Percentiles rank a stretch among this genome's conserved stretches.
phyloP scores from a whole-genome alignment of 345 rosid genomes.

The Microcos paniculata region DNA sequence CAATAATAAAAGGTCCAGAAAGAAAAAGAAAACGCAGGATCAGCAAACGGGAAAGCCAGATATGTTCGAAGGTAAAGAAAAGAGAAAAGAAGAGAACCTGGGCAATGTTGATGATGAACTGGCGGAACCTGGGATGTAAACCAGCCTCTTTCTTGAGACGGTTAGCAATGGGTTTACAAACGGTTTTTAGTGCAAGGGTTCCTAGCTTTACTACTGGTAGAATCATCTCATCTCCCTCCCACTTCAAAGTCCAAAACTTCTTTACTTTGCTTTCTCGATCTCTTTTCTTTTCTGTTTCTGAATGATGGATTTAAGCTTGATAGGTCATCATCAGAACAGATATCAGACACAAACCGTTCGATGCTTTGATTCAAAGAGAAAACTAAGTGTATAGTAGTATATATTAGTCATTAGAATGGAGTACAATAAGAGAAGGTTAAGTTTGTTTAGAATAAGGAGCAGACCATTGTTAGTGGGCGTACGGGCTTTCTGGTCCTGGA shows the following conservation, averaged over 20 bases:
- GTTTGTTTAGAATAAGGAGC: too few relatives aligned
- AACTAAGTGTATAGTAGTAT: too few relatives aligned
- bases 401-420: too few relatives aligned
- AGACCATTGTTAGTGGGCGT: too few relatives aligned
- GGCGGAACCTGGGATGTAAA: constrained; percentile 64
- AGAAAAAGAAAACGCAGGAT: neutral
- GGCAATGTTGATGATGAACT: constrained; percentile 69
- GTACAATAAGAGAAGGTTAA: too few relatives aligned
- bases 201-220: constrained; percentile 71
- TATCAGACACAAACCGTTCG: neutral
- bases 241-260: neutral
- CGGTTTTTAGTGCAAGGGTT: constrained; percentile 68
- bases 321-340: neutral
- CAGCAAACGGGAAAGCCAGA: neutral
- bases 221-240: constrained; percentile 36
- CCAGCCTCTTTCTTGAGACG: constrained; percentile 80
- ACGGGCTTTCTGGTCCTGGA: too few relatives aligned
- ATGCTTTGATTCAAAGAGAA: constrained; percentile 11
- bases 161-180: constrained; percentile 78
- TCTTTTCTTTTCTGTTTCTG: neutral
- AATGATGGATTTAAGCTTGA: neutral
- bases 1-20: neutral
- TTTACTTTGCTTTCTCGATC: neutral
- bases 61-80: neutral
- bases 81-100: constrained; percentile 43